Evolutionary conservation across 2,329 filamentous ascomycete species (phyloP), one percentile per base, ranked within the genome.

Genomic region (Proliferodiscus dingleyae): DNA sequence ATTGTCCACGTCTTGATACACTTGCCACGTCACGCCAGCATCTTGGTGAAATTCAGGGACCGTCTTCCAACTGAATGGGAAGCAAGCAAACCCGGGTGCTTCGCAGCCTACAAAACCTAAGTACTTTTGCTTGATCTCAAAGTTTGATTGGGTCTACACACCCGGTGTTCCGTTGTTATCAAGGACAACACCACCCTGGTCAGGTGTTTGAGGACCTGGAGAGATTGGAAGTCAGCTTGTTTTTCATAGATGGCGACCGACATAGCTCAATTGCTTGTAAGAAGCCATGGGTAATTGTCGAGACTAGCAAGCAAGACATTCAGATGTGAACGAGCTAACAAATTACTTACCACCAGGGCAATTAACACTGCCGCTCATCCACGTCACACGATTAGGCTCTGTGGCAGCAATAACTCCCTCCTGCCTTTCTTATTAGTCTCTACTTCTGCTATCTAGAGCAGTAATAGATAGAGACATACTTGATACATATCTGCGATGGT

Each of bases 231-330:
- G 8, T 70, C 72, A 10, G 72, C 71, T 13, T 74, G 71, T 0
- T 74, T 78, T 68, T 72, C 78, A 0, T 75, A 74, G 0, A 74
- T 78, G 44, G 78, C 66, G 58, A 78, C 75, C 52, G 73, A 73
- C 49, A 78, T 73, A 0, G 75, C 64, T 7, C 75, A 72, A 55
- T 75, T 70, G 23, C 69, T 68, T 51, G 11, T 5, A 29, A 33
- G 7, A 18, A n/a, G n/a, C n/a, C n/a, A 18, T 34, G 7, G 19
- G 32, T 18, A 18, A 11, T 32, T 32, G 29, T 6, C 3, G 3
- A 5, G 29, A 13, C 16, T 15, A 8, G n/a, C n/a, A 32, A 32
- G 29, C 13, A 15, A 32, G 29, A 15, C 13, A 5, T 32, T 32
- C 29, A 32, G 9, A 32, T 2, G 16, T 32, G 29, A 7, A 28